Evolutionary conservation across 345 rosid species (phyloP).

Genomic region (Pistacia vera): DNA sequence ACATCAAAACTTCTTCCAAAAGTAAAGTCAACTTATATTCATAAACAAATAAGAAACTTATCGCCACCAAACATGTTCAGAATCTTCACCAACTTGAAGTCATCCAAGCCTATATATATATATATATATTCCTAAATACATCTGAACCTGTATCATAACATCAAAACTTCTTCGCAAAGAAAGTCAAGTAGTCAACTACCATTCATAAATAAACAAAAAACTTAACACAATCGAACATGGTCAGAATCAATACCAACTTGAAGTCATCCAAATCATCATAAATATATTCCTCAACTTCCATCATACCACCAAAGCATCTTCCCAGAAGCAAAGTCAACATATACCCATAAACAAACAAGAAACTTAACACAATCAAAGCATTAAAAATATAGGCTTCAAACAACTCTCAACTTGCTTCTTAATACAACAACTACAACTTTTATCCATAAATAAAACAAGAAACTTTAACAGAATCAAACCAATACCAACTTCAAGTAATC

Average conservation of each 20-base stretch:
- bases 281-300: neutral
- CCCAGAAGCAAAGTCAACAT: neutral
- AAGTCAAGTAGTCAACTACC: neutral
- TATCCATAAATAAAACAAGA: neutral
- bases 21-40: neutral
- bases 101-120: too few species aligned
- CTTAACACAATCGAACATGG: neutral
- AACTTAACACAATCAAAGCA: neutral
- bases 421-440: neutral
- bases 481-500: neutral
- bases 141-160: neutral
- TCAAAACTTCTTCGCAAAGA: neutral
- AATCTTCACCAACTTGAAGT: neutral
- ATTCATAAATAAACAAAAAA: neutral
- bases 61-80: neutral
- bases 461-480: neutral
- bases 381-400: neutral
- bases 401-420: neutral
- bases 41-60: conserved; percentile 3
- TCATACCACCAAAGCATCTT: neutral
- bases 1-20: neutral
- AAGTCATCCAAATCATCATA: too few species aligned
- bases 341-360: neutral
- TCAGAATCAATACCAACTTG: conserved; percentile 5
- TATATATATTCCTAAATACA: neutral